Evolutionary conservation across 805 yeast species (phyloP), one percentile per base, ranked within the genome.

Genomic region (Scheffersomyces stipitis): DNA sequence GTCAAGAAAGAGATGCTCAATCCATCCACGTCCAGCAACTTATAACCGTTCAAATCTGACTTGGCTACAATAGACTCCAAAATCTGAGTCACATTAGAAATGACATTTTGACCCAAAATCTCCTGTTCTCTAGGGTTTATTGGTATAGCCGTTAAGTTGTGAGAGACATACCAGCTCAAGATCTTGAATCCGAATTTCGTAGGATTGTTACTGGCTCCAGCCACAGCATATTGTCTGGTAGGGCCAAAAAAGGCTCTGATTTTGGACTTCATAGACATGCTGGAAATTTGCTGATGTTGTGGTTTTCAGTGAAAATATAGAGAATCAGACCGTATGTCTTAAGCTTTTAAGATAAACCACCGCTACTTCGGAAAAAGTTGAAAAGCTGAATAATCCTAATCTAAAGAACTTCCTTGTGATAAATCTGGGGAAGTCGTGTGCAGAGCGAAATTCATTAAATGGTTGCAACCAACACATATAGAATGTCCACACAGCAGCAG

Each of bases 151-250:
- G 82, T 76, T 26, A 87, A 58, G 2, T 66, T 60, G 39, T 75
- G 82, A 31, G 56, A 54, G 7, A 71, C 40, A 52, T 86, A 86
- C 95, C 95, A 86, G 26, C 65, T 58, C 15, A 83, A 57, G 18
- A 86, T 83, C 56, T 78, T 81, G 63, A 67, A 74, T 0, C 95
- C 95, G 54, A 77, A 85, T 56, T 86, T 86, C 5, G 62, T 42
- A 0, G 81, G 73, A 49, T 80, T 76, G 3, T 72, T 56, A 3
- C 88, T 77, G 0, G 95, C 93, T 0, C 95, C 95, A 0, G 81
- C 72, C 1, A 86, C 88, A 9, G 77, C 78, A 46, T 76, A 81
- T 36, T 69, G 65, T 44, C 84, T 65, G 20, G 69, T 45, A 7
- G 76, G 48, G n/a, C 74, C 65, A 60, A 79, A 78, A 57, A 82